Percentiles rank a stretch among this genome's conserved stretches.
Evolutionary conservation across 768 basidiomycete genomes (phyloP).

Genomic region (Sutorius australiensis): DNA sequence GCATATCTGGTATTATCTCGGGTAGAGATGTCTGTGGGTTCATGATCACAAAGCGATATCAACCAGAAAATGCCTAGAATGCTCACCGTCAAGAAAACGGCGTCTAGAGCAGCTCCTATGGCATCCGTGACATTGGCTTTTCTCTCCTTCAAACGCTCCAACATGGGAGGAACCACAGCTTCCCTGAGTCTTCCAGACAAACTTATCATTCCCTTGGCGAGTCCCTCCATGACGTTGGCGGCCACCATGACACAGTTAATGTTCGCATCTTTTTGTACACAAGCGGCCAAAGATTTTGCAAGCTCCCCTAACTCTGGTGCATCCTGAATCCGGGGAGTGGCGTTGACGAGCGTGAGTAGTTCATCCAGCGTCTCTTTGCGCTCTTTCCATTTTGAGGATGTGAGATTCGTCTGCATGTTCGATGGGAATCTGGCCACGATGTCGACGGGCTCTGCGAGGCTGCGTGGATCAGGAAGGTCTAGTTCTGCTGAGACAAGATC

Average conservation of each 20-base stretch:
- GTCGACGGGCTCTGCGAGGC: conserved; percentile 77
- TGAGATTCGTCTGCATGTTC: conserved; percentile 67
- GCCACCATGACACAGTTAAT: conserved; percentile 92
- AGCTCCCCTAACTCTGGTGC: conserved; percentile 74
- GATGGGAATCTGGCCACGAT: conserved; percentile 72
- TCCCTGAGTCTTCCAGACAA: conserved; percentile 75
- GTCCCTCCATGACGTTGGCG: conserved; percentile 76
- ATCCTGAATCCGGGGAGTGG: conserved; percentile 76
- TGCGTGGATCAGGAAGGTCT: conserved; percentile 68
- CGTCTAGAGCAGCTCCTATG: conserved; percentile 84
- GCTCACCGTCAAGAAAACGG: conserved; percentile 77
- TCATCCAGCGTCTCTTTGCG: conserved; percentile 90
- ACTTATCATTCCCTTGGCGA: conserved; percentile 77
- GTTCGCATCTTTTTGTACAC: conserved; percentile 88
- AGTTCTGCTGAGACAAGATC: conserved; percentile 35
- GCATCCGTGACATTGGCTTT: conserved; percentile 88
- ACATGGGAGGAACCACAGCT: conserved; percentile 65
- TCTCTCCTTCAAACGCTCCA: conserved; percentile 91
- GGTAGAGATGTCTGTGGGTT: conserved; percentile 62
- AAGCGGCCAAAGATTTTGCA: conserved; percentile 67
- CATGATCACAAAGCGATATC: conserved; percentile 1
- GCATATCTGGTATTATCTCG: conserved; percentile 81
- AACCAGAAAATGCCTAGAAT: conserved; percentile 3
- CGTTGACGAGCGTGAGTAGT: conserved; percentile 62
- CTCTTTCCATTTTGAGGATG: conserved; percentile 98